Conservation (phyloP, 495 filamentous ascomycete genomes). For the Geoglossum glabrum region DNA sequence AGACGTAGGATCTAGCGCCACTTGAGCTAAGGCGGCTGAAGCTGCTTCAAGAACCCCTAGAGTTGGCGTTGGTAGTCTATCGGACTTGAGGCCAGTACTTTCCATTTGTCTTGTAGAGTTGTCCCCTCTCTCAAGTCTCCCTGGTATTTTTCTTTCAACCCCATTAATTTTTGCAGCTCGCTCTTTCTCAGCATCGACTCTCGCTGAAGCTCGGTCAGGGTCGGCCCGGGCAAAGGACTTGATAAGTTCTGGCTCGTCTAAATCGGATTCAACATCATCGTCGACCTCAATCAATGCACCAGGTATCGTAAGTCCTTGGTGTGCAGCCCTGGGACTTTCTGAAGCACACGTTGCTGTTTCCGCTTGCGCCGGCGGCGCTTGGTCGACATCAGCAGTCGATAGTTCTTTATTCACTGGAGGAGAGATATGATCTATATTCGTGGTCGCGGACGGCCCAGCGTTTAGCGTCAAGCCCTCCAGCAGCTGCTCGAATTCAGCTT, state of each 20-base stretch:
- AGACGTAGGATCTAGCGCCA: background rate
- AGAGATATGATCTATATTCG: background rate
- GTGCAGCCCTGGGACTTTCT: background rate
- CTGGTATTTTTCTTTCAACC: background rate
- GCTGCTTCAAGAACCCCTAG: background rate
- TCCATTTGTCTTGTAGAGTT: background rate
- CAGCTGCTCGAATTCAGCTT: constrained; percentile 1
- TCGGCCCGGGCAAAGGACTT: background rate
- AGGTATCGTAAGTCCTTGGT: background rate
- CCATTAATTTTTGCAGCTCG: background rate
- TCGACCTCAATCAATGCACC: background rate
- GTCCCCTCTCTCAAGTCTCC: background rate
- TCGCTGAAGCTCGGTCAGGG: background rate
- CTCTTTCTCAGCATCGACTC: background rate
- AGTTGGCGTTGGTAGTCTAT: background rate
- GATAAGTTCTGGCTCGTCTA: background rate
- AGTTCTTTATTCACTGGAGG: background rate
- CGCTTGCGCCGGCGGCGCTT: background rate
- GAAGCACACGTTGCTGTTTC: background rate
- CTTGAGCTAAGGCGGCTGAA: background rate
- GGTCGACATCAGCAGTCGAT: background rate
- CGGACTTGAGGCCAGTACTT: background rate
- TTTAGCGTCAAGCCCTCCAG: constrained; percentile 2
- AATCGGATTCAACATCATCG: background rate
- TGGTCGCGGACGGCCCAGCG: background rate